These are phyloP conservation scores for Berkeleyomyces rouxiae DNA, from an alignment of 2,329 filamentous ascomycete genomes.

Conservation along the genomic window DNA sequence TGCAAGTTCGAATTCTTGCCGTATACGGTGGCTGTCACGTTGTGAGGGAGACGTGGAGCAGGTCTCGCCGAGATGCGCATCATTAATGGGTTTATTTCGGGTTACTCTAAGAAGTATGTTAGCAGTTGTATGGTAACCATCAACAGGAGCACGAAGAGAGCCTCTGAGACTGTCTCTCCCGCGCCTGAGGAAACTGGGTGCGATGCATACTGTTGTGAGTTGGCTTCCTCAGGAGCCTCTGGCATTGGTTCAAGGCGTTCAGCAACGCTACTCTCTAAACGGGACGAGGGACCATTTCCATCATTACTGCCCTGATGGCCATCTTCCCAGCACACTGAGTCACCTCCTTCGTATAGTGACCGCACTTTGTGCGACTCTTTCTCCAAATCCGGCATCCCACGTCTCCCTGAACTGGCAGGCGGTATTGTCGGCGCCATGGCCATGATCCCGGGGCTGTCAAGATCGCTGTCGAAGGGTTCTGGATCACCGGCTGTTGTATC, in stretches of 20 bases:
- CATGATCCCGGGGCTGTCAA: background rate
- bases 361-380: conserved; percentile 51
- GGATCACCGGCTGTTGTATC: background rate
- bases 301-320: conserved; percentile 18
- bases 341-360: conserved; percentile 45
- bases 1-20: conserved; percentile 31
- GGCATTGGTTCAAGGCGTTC: conserved; percentile 32
- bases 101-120: conserved; percentile 14
- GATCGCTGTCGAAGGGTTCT: background rate
- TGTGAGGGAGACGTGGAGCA: conserved; percentile 24
- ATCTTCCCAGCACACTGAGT: conserved; percentile 36
- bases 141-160: background rate
- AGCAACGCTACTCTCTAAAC: conserved; percentile 19
- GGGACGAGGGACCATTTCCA: background rate
- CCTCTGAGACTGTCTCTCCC: background rate
- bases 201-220: conserved; percentile 16
- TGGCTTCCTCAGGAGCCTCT: conserved; percentile 35
- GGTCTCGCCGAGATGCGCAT: conserved; percentile 22
- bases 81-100: conserved; percentile 7
- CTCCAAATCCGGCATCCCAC: conserved; percentile 32
- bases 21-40: conserved; percentile 27
- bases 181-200: background rate
- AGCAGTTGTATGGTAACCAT: conserved; percentile 13
- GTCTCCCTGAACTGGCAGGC: conserved; percentile 36
- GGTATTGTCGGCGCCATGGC: conserved; percentile 16